phyloP scores from a whole-genome alignment of 306 rosid species.

The Lupinus albus region DNA sequence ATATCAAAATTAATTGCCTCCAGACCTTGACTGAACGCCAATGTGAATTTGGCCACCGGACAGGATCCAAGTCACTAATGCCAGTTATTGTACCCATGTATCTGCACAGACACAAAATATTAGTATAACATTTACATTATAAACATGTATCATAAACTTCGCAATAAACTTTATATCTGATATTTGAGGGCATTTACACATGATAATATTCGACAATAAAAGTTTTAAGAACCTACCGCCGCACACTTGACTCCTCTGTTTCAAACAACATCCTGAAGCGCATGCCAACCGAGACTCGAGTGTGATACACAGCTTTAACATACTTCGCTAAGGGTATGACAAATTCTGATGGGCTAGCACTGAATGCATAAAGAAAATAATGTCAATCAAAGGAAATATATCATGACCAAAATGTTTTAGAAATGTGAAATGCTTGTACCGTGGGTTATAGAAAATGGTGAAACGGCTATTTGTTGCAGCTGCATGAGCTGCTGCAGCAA shows the following conservation, averaged over 20 bases:
- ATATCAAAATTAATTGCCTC: constrained; percentile 10
- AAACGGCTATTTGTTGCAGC: constrained; percentile 96
- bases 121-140: neutral
- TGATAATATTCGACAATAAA: too few relatives aligned
- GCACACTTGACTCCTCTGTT: constrained; percentile 97
- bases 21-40: constrained; percentile 99
- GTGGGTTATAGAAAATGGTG: constrained; percentile 95
- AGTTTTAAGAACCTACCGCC: constrained; percentile 59
- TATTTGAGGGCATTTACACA: too few relatives aligned
- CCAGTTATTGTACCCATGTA: constrained; percentile 97
- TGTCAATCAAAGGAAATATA: constrained; percentile 27
- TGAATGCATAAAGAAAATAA: constrained; percentile 40
- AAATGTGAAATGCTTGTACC: constrained; percentile 50
- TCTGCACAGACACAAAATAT: constrained; percentile 39
- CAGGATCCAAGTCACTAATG: constrained; percentile 81
- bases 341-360: constrained; percentile 96
- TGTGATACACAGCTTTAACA: constrained; percentile 92
- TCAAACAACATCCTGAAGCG: constrained; percentile 98
- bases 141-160: too few relatives aligned
- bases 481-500: constrained; percentile 99
- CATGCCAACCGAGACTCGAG: constrained; percentile 97
- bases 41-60: constrained; percentile 83
- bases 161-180: too few relatives aligned
- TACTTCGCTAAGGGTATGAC: constrained; percentile 89
- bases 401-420: neutral